Percentiles rank a stretch among this genome's conserved stretches.
These are phyloP conservation scores for Zygoascus meyerae DNA, from an alignment of 1,139 yeast genomes.

Conservation along the genomic window DNA sequence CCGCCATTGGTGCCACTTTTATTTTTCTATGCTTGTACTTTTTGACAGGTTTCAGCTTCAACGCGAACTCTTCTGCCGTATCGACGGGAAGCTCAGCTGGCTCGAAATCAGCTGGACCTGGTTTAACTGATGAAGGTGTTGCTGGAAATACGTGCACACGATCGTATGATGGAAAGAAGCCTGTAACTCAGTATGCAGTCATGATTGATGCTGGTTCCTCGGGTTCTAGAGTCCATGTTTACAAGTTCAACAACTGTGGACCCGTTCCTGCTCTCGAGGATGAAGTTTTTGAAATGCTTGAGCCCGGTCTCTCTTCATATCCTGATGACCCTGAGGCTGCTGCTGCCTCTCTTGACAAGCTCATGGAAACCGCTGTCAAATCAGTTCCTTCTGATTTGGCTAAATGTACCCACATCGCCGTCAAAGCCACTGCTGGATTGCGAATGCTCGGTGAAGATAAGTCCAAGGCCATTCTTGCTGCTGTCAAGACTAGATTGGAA, in stretches of 20 bases:
- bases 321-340: conserved; percentile 79
- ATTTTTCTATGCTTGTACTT: conserved; percentile 1
- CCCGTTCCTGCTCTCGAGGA: conserved; percentile 70
- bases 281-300: conserved; percentile 81
- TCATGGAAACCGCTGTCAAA: conserved; percentile 65
- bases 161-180: conserved; percentile 34
- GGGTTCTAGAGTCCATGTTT: conserved; percentile 92
- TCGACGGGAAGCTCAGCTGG: background rate
- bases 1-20: conserved; percentile 3
- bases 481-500: conserved; percentile 71
- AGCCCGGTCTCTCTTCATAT: conserved; percentile 87
- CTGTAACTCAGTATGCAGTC: conserved; percentile 54
- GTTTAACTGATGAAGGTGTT: conserved; percentile 3
- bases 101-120: background rate
- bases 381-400: conserved; percentile 69
- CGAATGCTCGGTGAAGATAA: conserved; percentile 77
- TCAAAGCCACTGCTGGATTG: conserved; percentile 97
- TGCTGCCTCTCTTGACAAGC: conserved; percentile 78
- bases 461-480: conserved; percentile 54
- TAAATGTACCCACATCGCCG: conserved; percentile 86
- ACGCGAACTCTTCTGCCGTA: background rate
- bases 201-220: conserved; percentile 98
- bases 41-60: conserved; percentile 8
- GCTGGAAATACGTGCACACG: conserved; percentile 24
- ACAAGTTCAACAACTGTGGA: conserved; percentile 78